These are phyloP conservation scores for Hypholoma sublateritium DNA, from an alignment of 768 basidiomycete genomes.

Conservation along the genomic window DNA sequence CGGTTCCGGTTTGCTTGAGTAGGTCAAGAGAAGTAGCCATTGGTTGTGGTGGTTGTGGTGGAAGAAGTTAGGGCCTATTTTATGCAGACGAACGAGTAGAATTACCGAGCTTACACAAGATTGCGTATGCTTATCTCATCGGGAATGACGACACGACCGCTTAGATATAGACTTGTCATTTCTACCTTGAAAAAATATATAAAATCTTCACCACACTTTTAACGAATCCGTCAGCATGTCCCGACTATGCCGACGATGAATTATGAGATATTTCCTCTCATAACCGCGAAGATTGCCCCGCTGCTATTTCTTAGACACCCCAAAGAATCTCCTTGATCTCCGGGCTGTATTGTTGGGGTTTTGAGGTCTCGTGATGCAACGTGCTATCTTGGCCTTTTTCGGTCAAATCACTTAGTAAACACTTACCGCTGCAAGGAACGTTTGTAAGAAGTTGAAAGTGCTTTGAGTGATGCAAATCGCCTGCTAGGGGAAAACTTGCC, in stretches of 20 bases:
- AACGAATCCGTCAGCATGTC: neutral
- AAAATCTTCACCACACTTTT: neutral
- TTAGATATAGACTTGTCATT: neutral
- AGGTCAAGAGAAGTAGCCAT: constrained; percentile 82
- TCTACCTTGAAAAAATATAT: neutral
- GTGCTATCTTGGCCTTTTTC: neutral
- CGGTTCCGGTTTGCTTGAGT: constrained; percentile 91
- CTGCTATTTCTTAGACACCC: neutral
- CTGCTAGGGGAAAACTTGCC: neutral
- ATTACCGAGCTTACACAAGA: neutral
- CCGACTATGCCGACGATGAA: neutral
- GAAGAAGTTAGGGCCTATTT: constrained; percentile 1
- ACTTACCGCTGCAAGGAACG: neutral
- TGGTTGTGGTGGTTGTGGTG: constrained; percentile 24
- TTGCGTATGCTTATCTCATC: constrained; percentile 3
- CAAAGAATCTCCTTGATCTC: neutral
- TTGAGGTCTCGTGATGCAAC: neutral
- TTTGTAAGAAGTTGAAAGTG: neutral
- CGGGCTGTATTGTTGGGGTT: neutral
- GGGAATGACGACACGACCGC: constrained; percentile 1
- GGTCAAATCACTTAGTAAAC: neutral
- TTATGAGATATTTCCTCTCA: too few relatives aligned
- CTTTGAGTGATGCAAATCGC: neutral
- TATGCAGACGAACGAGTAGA: neutral
- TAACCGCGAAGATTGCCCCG: too few relatives aligned